Percentiles rank a stretch among this genome's conserved stretches.
phyloP scores from a whole-genome alignment of 306 rosid species.

The Casuarina equisetifolia region DNA sequence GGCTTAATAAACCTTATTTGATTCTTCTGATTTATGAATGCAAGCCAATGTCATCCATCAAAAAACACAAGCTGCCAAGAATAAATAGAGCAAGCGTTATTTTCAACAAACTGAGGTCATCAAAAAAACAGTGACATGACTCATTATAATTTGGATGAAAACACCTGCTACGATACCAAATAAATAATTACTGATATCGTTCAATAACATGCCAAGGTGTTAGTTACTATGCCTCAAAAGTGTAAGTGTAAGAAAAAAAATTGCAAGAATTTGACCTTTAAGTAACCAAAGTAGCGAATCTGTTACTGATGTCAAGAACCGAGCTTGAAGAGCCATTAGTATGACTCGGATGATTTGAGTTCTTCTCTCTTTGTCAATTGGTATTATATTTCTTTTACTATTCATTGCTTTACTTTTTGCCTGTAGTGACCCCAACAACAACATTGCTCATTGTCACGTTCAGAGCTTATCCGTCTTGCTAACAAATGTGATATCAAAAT shows the following conservation, averaged over 20 bases:
- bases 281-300: not conserved
- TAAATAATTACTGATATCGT: not conserved
- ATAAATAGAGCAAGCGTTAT: not conserved
- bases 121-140: not conserved
- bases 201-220: not conserved
- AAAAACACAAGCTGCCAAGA: not conserved
- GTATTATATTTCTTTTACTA: not conserved
- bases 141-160: not conserved
- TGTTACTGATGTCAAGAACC: not conserved
- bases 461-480: conserved; percentile 16
- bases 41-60: not conserved
- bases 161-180: not conserved
- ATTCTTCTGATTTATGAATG: not conserved
- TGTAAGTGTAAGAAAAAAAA: not conserved
- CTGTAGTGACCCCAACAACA: conserved; percentile 88
- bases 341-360: not conserved
- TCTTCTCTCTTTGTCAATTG: not conserved
- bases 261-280: not conserved
- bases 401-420: conserved; percentile 52
- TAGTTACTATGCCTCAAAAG: not conserved
- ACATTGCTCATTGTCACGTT: conserved; percentile 86
- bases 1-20: not conserved
- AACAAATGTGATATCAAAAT: not conserved
- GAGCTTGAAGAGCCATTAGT: not conserved
- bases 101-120: not conserved